Evolutionary conservation across 2,329 filamentous ascomycete genomes (phyloP).

Genomic region (Cytospora paraplurivora): DNA sequence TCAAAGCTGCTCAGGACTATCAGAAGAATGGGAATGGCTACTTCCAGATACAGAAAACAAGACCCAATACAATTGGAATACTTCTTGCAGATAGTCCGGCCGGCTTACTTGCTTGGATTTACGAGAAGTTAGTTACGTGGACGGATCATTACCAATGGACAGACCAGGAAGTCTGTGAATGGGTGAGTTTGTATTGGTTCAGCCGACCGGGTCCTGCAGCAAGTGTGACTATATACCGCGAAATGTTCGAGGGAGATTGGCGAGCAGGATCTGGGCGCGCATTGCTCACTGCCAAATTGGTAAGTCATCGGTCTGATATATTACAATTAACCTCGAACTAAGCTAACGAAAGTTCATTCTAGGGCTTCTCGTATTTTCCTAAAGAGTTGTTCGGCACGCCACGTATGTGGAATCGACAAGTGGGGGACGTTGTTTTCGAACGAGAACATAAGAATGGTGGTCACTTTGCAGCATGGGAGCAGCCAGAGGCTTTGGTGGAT

Average conservation of each 20-base stretch:
- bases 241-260: constrained; percentile 42
- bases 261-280: constrained; percentile 40
- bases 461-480: too few relatives aligned
- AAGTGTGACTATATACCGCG: constrained; percentile 71
- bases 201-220: constrained; percentile 69
- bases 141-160: constrained; percentile 72
- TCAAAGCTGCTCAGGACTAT: neutral
- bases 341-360: too few relatives aligned
- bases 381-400: too few relatives aligned
- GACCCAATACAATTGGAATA: constrained; percentile 73
- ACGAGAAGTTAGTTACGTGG: constrained; percentile 80
- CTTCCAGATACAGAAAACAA: constrained; percentile 34
- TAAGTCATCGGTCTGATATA: too few relatives aligned
- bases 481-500: too few relatives aligned
- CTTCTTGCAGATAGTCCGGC: constrained; percentile 70
- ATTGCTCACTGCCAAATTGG: neutral
- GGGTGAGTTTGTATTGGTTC: constrained; percentile 75
- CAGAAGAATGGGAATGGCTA: neutral
- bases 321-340: too few relatives aligned
- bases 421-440: too few relatives aligned
- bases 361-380: too few relatives aligned
- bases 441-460: too few relatives aligned
- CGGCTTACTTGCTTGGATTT: constrained; percentile 74
- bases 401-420: too few relatives aligned
- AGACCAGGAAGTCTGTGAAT: constrained; percentile 74